A percentile compares a stretch with the other conserved stretches of the same genome.
Evolutionary conservation across 305 asterid species (phyloP).

Genomic region (Vinca major): DNA sequence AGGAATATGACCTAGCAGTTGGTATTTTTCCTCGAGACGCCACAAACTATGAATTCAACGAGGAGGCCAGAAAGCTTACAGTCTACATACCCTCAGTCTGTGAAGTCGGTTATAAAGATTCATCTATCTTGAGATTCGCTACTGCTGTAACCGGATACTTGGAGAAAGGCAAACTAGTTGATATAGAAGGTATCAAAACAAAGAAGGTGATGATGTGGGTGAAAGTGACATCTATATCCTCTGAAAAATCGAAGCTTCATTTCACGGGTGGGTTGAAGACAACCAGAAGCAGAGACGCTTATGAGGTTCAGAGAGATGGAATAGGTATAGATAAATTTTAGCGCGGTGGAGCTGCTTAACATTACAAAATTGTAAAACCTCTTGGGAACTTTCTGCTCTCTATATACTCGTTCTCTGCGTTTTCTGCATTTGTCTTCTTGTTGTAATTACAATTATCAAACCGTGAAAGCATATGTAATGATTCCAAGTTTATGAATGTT

Average conservation of each 20-base stretch:
- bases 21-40: constrained; percentile 79
- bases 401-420: neutral
- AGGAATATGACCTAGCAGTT: constrained; percentile 55
- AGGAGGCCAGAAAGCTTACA: constrained; percentile 47
- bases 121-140: constrained; percentile 47
- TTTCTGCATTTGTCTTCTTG: too few species aligned
- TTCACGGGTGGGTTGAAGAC: constrained; percentile 85
- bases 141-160: constrained; percentile 46
- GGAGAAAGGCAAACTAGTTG: constrained; percentile 63
- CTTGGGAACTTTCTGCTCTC: constrained; percentile 7
- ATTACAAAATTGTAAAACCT: constrained; percentile 12
- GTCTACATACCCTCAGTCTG: constrained; percentile 52
- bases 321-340: constrained; percentile 55
- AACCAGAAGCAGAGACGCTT: constrained; percentile 69
- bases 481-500: neutral
- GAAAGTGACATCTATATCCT: constrained; percentile 60
- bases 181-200: constrained; percentile 74
- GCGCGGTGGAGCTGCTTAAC: constrained; percentile 6
- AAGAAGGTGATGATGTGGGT: constrained; percentile 53
- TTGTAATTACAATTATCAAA: neutral
- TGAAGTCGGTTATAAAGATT: constrained; percentile 64
- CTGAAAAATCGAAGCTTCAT: constrained; percentile 56
- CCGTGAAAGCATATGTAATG: neutral
- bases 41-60: constrained; percentile 71
- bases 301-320: constrained; percentile 71